Conservation (phyloP, 169 alveolate genomes). For the Plasmodium malariae region DNA sequence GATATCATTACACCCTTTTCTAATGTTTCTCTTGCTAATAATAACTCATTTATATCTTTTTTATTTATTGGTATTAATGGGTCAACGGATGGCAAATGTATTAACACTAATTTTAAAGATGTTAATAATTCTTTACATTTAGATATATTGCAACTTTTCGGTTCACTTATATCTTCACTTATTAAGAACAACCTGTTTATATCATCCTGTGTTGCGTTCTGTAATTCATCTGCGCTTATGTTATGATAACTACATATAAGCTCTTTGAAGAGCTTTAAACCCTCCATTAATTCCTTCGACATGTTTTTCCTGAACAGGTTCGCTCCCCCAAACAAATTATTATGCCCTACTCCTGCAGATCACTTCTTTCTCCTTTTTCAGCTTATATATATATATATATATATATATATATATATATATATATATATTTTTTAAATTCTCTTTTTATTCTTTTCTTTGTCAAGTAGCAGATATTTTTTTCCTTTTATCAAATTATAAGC, state of each 20-base stretch:
- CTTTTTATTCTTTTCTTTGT: background rate
- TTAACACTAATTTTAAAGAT: slow-evolving; percentile 24
- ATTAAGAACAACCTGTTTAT: background rate
- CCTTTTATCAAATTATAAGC: no score
- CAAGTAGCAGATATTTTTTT: background rate
- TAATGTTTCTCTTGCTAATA: slow-evolving; percentile 44
- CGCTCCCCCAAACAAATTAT: no score
- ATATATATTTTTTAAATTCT: background rate
- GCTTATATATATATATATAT: background rate
- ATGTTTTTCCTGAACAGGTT: background rate
- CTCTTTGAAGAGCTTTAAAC: slow-evolving; percentile 33
- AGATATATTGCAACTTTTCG: background rate
- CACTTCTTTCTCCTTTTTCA: background rate
- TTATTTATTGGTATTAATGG: slow-evolving; percentile 51
- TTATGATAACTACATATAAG: slow-evolving; percentile 27
- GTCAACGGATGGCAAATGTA: slow-evolving; percentile 42
- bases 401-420: no score
- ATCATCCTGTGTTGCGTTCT: slow-evolving; percentile 4
- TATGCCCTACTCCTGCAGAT: background rate
- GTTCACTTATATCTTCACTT: slow-evolving; percentile 35
- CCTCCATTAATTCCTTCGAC: slow-evolving; percentile 25
- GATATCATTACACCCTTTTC: slow-evolving; percentile 71
- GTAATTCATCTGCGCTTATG: slow-evolving; percentile 5
- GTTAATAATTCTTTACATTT: slow-evolving; percentile 48
- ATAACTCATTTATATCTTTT: slow-evolving; percentile 43